Evolutionary conservation across 1,139 yeast species (phyloP), one percentile per base, ranked within the genome.

Genomic region (Yamadazyma membranifaciens): DNA sequence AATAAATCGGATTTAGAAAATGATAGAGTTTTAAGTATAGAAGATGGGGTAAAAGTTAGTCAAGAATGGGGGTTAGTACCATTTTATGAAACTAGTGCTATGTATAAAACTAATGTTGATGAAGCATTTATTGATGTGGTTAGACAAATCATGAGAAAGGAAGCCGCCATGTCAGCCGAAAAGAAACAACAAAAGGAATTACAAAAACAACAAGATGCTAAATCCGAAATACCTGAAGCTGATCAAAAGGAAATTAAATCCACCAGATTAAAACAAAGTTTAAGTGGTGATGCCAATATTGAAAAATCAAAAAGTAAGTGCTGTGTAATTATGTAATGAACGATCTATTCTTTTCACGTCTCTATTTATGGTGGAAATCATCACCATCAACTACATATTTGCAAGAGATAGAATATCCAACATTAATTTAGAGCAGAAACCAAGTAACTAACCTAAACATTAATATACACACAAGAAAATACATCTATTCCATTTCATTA

Each of bases 81-180:
- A 14, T 92, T 91, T 60, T 87, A 87, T 62, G 98, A 92, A 67
- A 87, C 97, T 5, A 84, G 95, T 49, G 98, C 98, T 31, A 85
- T 89, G 76, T 80, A 86, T 52, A 86, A 87, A 60, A 82, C 89
- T 43, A 91, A 92, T 57, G 95, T 91, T 36, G 95, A 86, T 54
- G 92, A 85, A 54, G 95, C 96, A 2, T 92, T 92, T 57, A 73
- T 87, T 48, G 94, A 87, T 52, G 83, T 92, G 37, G 97, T 92
- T 6, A 76, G 96, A 61, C 94, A 86, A 53, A 88, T 91, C 46
- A 84, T 84, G 73, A 74, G 89, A 55, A 83, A 81, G 51, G 94
- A 85, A 58, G 80, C 80, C 9, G 73, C 70, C 29, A 62, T 64
- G 25, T 65, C 65, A 41, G 75, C 74, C 25, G 77, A 70, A 49